Percentiles rank a stretch among this genome's conserved stretches.
These are phyloP conservation scores for Juglanconis sp. DNA, from an alignment of 2,329 filamentous ascomycete genomes.

Conservation along the genomic window DNA sequence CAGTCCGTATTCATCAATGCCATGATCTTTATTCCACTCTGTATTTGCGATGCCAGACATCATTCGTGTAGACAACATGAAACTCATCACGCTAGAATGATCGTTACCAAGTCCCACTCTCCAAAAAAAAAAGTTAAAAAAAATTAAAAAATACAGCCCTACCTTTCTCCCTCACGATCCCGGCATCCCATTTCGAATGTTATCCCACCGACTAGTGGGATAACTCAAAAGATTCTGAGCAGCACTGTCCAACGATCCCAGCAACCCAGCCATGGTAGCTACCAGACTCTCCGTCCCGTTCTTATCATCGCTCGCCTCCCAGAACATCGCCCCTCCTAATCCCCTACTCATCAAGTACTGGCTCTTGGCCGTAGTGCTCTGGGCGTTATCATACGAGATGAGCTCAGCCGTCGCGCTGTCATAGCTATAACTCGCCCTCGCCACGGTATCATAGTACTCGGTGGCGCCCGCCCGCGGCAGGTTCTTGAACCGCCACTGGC, in stretches of 20 bases:
- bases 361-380: slow-evolving; percentile 59
- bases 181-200: slow-evolving; percentile 41
- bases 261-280: slow-evolving; percentile 40
- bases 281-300: slow-evolving; percentile 55
- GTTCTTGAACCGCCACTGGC: slow-evolving; percentile 71
- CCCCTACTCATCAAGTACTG: slow-evolving; percentile 56
- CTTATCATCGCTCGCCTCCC: slow-evolving; percentile 73
- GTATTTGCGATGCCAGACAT: no score
- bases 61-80: no score
- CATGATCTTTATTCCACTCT: no score
- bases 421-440: slow-evolving; percentile 70
- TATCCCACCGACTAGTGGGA: slow-evolving; percentile 56
- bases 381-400: slow-evolving; percentile 66
- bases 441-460: slow-evolving; percentile 54
- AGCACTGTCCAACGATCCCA: slow-evolving; percentile 46
- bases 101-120: no score
- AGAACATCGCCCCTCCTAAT: slow-evolving; percentile 78
- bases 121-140: no score
- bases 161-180: slow-evolving; percentile 7
- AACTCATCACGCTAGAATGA: no score
- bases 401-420: slow-evolving; percentile 56
- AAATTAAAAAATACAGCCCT: neutral
- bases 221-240: slow-evolving; percentile 52
- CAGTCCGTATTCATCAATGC: no score
- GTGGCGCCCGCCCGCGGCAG: slow-evolving; percentile 60